phyloP scores from a whole-genome alignment of 2,329 filamentous ascomycete species.

The Neofusicoccum sp. region DNA sequence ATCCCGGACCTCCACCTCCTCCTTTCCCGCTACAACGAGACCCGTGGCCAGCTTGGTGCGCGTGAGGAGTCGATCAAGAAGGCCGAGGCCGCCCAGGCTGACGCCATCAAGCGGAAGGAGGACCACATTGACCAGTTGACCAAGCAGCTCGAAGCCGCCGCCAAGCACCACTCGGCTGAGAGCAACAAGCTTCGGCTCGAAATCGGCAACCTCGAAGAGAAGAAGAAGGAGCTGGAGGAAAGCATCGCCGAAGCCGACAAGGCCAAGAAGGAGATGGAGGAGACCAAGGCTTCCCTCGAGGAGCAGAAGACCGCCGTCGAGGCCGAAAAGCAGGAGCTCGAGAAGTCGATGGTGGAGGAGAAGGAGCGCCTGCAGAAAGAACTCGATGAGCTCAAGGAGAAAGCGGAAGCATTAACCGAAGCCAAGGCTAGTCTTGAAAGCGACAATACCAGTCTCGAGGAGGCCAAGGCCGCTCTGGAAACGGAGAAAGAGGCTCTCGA shows the following conservation, averaged over 20 bases:
- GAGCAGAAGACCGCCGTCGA: slow-evolving; percentile 41
- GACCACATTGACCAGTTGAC: slow-evolving; percentile 53
- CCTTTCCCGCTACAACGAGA: slow-evolving; percentile 49
- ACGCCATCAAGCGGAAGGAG: slow-evolving; percentile 53
- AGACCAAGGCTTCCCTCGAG: slow-evolving; percentile 30
- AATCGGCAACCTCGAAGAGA: slow-evolving; percentile 52
- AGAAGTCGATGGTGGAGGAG: slow-evolving; percentile 36
- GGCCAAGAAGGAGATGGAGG: slow-evolving; percentile 39
- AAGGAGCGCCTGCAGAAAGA: slow-evolving; percentile 36
- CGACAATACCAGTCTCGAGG: slow-evolving; percentile 38
- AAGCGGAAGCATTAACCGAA: slow-evolving; percentile 47
- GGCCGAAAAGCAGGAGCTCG: slow-evolving; percentile 44
- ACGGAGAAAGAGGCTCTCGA: slow-evolving; percentile 40
- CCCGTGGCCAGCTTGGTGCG: slow-evolving; percentile 49
- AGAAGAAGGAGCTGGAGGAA: slow-evolving; percentile 52
- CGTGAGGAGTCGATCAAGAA: slow-evolving; percentile 52
- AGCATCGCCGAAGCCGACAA: slow-evolving; percentile 45
- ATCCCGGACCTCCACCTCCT: slow-evolving; percentile 40
- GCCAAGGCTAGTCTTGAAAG: slow-evolving; percentile 44
- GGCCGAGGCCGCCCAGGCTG: slow-evolving; percentile 49
- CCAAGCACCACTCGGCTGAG: slow-evolving; percentile 51
- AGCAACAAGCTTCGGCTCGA: slow-evolving; percentile 51
- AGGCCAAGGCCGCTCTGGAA: slow-evolving; percentile 31
- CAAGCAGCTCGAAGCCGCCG: slow-evolving; percentile 49
- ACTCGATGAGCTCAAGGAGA: slow-evolving; percentile 44